These are phyloP conservation scores for Termitomyces sp. DNA, from an alignment of 768 basidiomycete genomes.

Conservation along the genomic window DNA sequence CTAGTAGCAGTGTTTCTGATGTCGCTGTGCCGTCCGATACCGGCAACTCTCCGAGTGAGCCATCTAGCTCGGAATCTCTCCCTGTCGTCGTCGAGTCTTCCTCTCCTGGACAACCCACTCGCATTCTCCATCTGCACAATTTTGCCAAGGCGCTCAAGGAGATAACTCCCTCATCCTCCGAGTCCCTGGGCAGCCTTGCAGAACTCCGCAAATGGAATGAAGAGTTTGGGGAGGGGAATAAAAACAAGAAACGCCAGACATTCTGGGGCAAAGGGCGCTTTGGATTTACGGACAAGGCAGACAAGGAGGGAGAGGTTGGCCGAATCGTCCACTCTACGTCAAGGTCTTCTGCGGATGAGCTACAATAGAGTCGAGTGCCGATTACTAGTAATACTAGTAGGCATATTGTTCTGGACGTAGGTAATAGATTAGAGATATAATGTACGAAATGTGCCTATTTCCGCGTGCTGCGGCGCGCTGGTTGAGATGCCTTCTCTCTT, in stretches of 20 bases:
- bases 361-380: background rate
- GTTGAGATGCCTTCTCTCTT: conserved; percentile 7
- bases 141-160: conserved; percentile 85
- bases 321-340: conserved; percentile 30
- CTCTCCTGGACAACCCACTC: conserved; percentile 9
- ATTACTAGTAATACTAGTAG: background rate
- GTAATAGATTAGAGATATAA: conserved; percentile 7
- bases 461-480: conserved; percentile 13
- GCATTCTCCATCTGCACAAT: conserved; percentile 49
- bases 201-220: conserved; percentile 89
- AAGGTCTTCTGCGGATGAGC: conserved; percentile 1
- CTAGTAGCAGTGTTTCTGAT: background rate
- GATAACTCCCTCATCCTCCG: conserved; percentile 87
- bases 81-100: conserved; percentile 10
- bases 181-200: conserved; percentile 68
- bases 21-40: background rate
- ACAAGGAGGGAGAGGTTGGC: conserved; percentile 36
- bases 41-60: background rate
- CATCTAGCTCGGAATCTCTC: background rate
- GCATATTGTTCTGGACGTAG: background rate
- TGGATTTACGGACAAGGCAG: conserved; percentile 64
- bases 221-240: conserved; percentile 86
- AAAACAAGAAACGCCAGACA: conserved; percentile 59
- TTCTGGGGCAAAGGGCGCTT: conserved; percentile 89
- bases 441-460: conserved; percentile 9